Base-by-base conservation (phyloP, 345 rosid genomes). In the Eucalyptus melliodora region DNA sequence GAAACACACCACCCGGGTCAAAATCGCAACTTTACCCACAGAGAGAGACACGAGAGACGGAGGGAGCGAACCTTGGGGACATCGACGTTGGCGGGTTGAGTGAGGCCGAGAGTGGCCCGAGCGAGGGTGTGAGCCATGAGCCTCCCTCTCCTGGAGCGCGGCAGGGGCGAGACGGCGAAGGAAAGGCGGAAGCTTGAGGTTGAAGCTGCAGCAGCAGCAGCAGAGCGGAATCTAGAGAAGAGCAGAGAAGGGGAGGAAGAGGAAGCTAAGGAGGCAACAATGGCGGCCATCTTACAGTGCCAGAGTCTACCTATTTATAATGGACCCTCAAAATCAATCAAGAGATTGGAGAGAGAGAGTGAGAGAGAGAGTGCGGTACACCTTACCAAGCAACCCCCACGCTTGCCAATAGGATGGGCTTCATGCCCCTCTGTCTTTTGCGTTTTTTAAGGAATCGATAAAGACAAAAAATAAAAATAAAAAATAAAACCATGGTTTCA, bases 101-200 rank as follows among this genome's bases (percentile, higher is more conserved):
- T 97, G 92, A 97, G 98, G 77, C 99, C 99, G 82, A 97, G 98
- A 93, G 93, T 93, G 93, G 88, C 88, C 80, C 24, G 67, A 45
- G 88, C 89, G 81, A 90, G 42, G 23, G 91, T 72, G 88, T 90
- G 89, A 31, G 92, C 88, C 89, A 89, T 89, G 86, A 81, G 59
- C 44, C 50, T 90, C 82, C 72, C 50, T 47, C 87, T 81, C 87
- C n/a, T 12, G 37, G 86, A 87, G 50, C 23, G 6, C 24, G 13
- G 16, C 37, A 40, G 65, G 34, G 55, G 72, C 51, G 49, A 56
- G 47, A 55, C 69, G 31, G 87, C 83, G 37, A 81, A 81, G 24
- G 88, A 87, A 65, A 86, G 90, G 49, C 40, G 50, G 34, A 60
- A 59, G 27, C 91, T 50, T 26, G 80, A 31, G 42, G 45, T 67